A percentile compares a stretch with the other conserved stretches of the same genome.
Conservation (phyloP, 176 grass and related monocot genomes). For the Tillandsia leiboldiana region DNA sequence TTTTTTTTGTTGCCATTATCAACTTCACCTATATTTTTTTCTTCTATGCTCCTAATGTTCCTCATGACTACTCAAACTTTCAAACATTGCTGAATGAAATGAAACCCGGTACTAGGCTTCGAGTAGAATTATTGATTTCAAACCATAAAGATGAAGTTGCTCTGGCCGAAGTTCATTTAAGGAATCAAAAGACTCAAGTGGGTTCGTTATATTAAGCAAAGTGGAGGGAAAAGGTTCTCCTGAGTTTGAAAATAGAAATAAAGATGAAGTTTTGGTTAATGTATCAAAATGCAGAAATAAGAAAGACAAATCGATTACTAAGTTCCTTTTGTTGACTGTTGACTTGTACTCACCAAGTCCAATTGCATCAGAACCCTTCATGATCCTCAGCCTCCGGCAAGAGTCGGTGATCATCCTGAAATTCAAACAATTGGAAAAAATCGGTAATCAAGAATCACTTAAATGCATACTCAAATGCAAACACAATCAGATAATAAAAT, state of each 20-base stretch:
- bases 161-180: too few species aligned
- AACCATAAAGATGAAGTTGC: too few species aligned
- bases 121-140: too few species aligned
- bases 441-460: background rate
- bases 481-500: too few species aligned
- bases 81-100: too few species aligned
- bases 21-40: too few species aligned
- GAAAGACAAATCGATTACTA: background rate
- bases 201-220: too few species aligned
- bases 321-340: background rate
- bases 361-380: conserved; percentile 78
- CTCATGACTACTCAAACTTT: too few species aligned
- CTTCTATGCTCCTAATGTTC: background rate
- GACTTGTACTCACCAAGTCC: conserved; percentile 53
- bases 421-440: conserved; percentile 8
- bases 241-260: background rate
- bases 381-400: conserved; percentile 68
- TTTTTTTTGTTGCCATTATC: background rate
- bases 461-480: too few species aligned
- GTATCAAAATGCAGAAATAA: background rate
- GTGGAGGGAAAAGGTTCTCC: too few species aligned
- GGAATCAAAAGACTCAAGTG: too few species aligned
- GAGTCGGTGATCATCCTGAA: conserved; percentile 69
- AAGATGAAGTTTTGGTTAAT: background rate
- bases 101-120: too few species aligned